Base-by-base conservation (phyloP, 768 basidiomycete genomes). In the Boletus rubescentipes region DNA sequence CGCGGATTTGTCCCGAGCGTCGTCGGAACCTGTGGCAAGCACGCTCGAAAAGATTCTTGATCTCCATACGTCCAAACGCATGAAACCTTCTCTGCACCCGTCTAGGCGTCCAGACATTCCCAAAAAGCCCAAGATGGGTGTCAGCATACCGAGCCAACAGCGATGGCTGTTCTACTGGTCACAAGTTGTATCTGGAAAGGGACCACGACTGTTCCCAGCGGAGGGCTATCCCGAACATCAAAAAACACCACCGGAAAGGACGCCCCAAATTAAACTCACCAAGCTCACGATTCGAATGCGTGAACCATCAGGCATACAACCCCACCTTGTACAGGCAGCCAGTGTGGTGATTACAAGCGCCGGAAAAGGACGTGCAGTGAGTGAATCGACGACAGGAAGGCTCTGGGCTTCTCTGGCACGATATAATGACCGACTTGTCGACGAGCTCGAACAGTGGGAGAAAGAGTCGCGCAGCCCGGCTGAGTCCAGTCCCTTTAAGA, bases 121-220 rank as follows among this genome's bases (percentile, higher is more conserved):
- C 57, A 38, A 67, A 69, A 60, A 75, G 71, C 54, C 50, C 57
- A 56, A 77, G 73, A 64, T 84, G 79, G 87, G 87, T 11, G 86
- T 91, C 39, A 88, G 85, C 57, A 93, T 93, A 59, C 87, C 91
- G 0, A 88, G 86, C 53, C 91, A 93, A 67, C 79, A 84, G 2
- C 83, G 91, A 18, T 92, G 85, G 77, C 72, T 94, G 5, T 78
- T 82, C 59, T 93, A 93, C 64, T 93, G 87, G 87, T 81, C 84
- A 0, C 74, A 84, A 11, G 64, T 86, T n/a, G 75, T 89, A 15
- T 73, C 79, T 4, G 73, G 79, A 43, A 78, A 80, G 37, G 82
- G 77, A 0, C 87, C 86, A 46, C 84, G 80, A 79, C 62, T 69
- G 11, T 52, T 46, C 20, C 23, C n/a, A 30, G 9, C 29, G 11